A percentile compares a stretch with the other conserved stretches of the same genome.
Conservation (phyloP, 805 yeast genomes). For the Millerozyma miso region DNA sequence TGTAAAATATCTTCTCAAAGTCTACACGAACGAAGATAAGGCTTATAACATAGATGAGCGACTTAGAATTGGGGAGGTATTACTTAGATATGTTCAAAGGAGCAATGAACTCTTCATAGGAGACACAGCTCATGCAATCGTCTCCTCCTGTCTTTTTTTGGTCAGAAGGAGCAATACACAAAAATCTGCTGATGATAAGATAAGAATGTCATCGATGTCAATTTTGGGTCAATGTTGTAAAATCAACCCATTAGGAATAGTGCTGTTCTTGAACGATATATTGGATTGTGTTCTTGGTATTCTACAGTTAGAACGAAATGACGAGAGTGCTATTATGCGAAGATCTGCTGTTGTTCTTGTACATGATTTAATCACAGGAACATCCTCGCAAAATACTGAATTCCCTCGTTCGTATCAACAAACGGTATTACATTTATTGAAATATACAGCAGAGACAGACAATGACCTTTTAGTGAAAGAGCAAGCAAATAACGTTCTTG, state of each 20-base stretch:
- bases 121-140: slow-evolving; percentile 36
- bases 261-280: slow-evolving; percentile 46
- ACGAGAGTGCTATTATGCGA: slow-evolving; percentile 55
- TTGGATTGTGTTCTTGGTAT: slow-evolving; percentile 79
- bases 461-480: slow-evolving; percentile 57
- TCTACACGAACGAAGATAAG: slow-evolving; percentile 31
- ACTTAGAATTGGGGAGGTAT: slow-evolving; percentile 79
- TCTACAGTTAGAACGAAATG: slow-evolving; percentile 49
- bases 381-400: slow-evolving; percentile 42
- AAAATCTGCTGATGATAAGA: slow-evolving; percentile 46
- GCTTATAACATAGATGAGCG: slow-evolving; percentile 53
- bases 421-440: slow-evolving; percentile 39
- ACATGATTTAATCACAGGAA: slow-evolving; percentile 52
- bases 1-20: slow-evolving; percentile 27
- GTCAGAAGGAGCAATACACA: slow-evolving; percentile 24
- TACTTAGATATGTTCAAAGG: slow-evolving; percentile 53
- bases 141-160: slow-evolving; percentile 37
- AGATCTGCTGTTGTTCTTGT: slow-evolving; percentile 71
- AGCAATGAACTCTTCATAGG: slow-evolving; percentile 49
- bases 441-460: slow-evolving; percentile 45
- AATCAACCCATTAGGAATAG: slow-evolving; percentile 51
- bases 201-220: slow-evolving; percentile 86
- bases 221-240: slow-evolving; percentile 70
- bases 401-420: slow-evolving; percentile 48
- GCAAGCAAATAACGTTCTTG: slow-evolving; percentile 41